Evolutionary conservation across 2,329 filamentous ascomycete species (phyloP).

Genomic region (Laburnicola sp.): DNA sequence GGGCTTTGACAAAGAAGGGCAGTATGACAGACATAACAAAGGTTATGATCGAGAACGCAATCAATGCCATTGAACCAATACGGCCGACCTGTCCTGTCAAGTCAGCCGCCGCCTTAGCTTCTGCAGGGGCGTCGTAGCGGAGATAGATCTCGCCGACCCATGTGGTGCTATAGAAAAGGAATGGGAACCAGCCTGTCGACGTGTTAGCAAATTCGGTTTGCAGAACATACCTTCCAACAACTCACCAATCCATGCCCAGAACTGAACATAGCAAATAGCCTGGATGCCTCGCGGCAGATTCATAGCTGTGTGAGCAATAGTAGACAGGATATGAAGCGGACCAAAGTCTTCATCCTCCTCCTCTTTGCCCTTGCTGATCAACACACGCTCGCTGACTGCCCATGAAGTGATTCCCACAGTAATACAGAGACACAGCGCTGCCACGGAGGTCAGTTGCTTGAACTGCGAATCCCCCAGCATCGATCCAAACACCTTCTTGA

Average conservation of each 20-base stretch:
- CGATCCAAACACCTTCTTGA: slow-evolving; percentile 75
- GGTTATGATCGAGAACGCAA: slow-evolving; percentile 85
- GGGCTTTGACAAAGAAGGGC: slow-evolving; percentile 80
- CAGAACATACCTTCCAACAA: too few relatives aligned
- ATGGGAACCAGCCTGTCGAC: slow-evolving; percentile 85
- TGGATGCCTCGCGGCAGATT: slow-evolving; percentile 82
- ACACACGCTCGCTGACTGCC: slow-evolving; percentile 81
- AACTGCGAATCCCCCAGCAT: slow-evolving; percentile 87
- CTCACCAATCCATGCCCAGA: slow-evolving; percentile 92
- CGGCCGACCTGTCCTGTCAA: slow-evolving; percentile 86
- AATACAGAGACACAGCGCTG: slow-evolving; percentile 69
- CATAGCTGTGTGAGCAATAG: slow-evolving; percentile 76
- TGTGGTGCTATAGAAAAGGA: slow-evolving; percentile 94
- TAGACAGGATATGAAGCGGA: slow-evolving; percentile 68
- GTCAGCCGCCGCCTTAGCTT: slow-evolving; percentile 61
- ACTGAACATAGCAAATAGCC: slow-evolving; percentile 91
- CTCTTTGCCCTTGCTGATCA: slow-evolving; percentile 62
- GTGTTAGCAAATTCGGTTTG: slow-evolving; percentile 23
- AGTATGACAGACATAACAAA: slow-evolving; percentile 79
- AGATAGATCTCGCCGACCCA: slow-evolving; percentile 98
- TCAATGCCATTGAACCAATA: slow-evolving; percentile 82
- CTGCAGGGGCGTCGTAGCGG: slow-evolving; percentile 74
- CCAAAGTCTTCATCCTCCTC: slow-evolving; percentile 57
- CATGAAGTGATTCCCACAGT: slow-evolving; percentile 80
- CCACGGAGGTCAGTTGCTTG: slow-evolving; percentile 86